phyloP scores from a whole-genome alignment of 2,329 filamentous ascomycete species.

The Arachnopeziza araneosa region DNA sequence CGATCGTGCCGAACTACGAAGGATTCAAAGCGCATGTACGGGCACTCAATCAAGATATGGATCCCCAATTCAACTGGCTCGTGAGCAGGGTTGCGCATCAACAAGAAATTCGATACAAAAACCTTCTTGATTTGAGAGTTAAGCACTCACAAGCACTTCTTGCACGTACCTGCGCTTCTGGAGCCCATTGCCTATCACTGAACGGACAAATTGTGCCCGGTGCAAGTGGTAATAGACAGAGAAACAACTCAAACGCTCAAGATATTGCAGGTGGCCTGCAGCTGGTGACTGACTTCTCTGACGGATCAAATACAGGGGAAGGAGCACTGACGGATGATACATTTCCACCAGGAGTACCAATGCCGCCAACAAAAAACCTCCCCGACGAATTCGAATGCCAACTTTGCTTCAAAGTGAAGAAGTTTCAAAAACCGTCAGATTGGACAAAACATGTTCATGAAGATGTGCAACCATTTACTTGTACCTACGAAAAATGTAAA shows the following conservation, averaged over 20 bases:
- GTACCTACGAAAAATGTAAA: constrained; percentile 76
- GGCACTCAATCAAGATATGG: constrained; percentile 67
- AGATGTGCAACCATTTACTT: constrained; percentile 88
- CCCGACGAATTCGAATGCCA: constrained; percentile 89
- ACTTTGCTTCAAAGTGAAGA: constrained; percentile 79
- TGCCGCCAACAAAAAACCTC: constrained; percentile 69
- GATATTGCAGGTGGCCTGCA: constrained; percentile 54
- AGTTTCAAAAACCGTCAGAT: constrained; percentile 84
- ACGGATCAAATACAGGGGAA: constrained; percentile 64
- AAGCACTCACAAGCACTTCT: constrained; percentile 61
- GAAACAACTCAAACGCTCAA: constrained; percentile 38
- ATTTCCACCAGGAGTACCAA: constrained; percentile 75
- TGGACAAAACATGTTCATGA: constrained; percentile 97
- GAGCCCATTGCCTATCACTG: constrained; percentile 56
- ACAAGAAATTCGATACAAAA: constrained; percentile 73
- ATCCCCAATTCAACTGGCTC: constrained; percentile 53
- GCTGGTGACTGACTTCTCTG: constrained; percentile 50
- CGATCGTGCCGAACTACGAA: constrained; percentile 64
- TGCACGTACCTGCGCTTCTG: constrained; percentile 53
- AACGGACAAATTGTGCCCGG: constrained; percentile 64
- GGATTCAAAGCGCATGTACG: constrained; percentile 74
- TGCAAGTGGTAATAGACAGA: constrained; percentile 38
- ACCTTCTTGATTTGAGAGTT: constrained; percentile 62
- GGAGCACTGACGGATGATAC: constrained; percentile 64
- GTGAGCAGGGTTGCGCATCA: constrained; percentile 79